These are phyloP conservation scores for Tylopilus plumbeoviolaceoides DNA, from an alignment of 768 basidiomycete species.

Conservation along the genomic window DNA sequence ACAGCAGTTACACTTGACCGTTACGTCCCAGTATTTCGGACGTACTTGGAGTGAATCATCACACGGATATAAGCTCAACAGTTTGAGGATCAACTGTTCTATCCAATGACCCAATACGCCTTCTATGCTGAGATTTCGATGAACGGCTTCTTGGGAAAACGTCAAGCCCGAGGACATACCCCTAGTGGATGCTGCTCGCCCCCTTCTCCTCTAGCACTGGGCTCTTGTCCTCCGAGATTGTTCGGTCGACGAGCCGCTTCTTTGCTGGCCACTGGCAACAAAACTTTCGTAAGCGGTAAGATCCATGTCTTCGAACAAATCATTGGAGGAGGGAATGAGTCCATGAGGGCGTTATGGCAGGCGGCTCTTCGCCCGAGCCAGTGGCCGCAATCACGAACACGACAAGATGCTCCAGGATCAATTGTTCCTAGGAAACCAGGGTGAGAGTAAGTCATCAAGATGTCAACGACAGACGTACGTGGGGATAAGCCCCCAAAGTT, in stretches of 20 bases:
- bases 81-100: constrained; percentile 39
- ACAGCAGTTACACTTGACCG: constrained; percentile 57
- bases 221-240: constrained; percentile 63
- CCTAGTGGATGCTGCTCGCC: constrained; percentile 83
- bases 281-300: constrained; percentile 84
- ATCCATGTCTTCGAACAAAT: no score
- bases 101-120: no score
- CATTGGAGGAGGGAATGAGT: no score
- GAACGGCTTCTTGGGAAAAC: no score
- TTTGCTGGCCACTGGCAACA: constrained; percentile 95
- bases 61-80: constrained; percentile 51
- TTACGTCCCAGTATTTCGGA: constrained; percentile 44
- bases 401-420: no score
- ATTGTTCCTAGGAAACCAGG: no score
- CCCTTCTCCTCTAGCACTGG: constrained; percentile 70
- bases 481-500: no score
- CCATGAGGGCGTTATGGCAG: no score
- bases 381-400: constrained; percentile 83
- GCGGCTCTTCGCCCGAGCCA: constrained; percentile 74
- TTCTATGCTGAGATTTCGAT: no score
- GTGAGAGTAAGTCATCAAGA: no score
- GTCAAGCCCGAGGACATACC: no score
- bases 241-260: constrained; percentile 63
- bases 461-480: no score
- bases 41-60: constrained; percentile 35